Conservation (phyloP, 176 grass and related monocot species). For the Puccinellia tenuiflora region DNA sequence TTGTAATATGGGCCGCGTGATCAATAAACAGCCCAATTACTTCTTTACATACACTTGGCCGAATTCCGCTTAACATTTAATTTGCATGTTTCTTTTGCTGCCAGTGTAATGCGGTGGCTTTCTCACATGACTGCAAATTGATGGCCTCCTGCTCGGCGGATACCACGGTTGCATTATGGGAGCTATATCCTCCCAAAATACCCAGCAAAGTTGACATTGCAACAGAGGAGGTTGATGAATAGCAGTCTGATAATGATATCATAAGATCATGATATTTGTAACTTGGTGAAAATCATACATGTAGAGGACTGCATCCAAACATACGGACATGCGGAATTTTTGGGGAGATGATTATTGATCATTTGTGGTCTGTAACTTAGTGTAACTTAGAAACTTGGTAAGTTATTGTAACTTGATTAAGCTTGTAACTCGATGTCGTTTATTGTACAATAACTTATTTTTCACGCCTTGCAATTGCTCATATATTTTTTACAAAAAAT, state of each 20-base stretch:
- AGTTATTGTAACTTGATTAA: background rate
- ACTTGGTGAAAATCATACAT: background rate
- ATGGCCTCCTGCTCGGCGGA: slow-evolving; percentile 89
- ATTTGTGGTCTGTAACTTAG: background rate
- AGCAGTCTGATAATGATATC: background rate
- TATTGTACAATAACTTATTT: background rate
- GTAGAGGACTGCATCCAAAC: background rate
- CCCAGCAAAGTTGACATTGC: background rate
- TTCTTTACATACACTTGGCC: background rate
- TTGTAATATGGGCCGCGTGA: background rate
- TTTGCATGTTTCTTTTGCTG: background rate
- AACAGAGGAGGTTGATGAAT: background rate
- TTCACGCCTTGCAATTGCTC: too few relatives aligned
- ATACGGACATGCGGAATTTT: background rate
- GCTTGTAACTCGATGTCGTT: background rate
- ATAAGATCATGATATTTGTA: background rate
- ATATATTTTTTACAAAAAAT: too few relatives aligned
- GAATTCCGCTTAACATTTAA: background rate
- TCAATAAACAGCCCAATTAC: background rate
- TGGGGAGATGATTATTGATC: background rate
- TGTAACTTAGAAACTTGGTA: background rate
- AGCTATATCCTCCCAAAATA: slow-evolving; percentile 65
- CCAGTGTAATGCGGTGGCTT: slow-evolving; percentile 75
- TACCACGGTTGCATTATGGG: slow-evolving; percentile 70
- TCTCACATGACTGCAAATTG: slow-evolving; percentile 69